Evolutionary conservation across 1,284 basidiomycete genomes (phyloP).

Genomic region (Malassezia nana): DNA sequence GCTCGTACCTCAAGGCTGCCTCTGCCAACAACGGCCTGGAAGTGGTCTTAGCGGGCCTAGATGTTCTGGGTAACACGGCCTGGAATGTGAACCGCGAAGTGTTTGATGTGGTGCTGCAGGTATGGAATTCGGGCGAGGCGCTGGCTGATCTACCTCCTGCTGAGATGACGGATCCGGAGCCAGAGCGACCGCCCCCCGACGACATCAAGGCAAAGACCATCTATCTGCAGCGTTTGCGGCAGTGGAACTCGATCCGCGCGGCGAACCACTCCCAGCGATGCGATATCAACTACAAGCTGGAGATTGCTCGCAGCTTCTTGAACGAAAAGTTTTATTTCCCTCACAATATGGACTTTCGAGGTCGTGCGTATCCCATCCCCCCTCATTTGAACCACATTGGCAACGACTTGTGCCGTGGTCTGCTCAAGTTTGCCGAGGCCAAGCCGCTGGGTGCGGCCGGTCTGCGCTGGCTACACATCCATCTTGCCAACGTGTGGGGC

Average conservation of each 20-base stretch:
- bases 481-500: conserved; percentile 83
- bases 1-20: conserved; percentile 67
- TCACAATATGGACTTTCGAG: conserved; percentile 96
- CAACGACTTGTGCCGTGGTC: conserved; percentile 81
- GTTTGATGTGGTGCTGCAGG: conserved; percentile 62
- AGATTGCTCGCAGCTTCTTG: conserved; percentile 83
- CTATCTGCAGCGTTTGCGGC: conserved; percentile 59
- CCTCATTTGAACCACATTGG: conserved; percentile 93
- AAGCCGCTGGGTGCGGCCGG: conserved; percentile 73
- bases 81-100: conserved; percentile 77
- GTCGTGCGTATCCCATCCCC: conserved; percentile 91
- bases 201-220: conserved; percentile 61
- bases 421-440: conserved; percentile 72
- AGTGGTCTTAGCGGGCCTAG: conserved; percentile 74
- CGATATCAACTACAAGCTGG: conserved; percentile 90
- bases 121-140: conserved; percentile 64
- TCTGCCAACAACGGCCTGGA: conserved; percentile 68
- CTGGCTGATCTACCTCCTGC: conserved; percentile 50
- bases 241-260: conserved; percentile 49
- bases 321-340: conserved; percentile 83
- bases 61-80: conserved; percentile 78
- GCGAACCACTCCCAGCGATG: conserved; percentile 71
- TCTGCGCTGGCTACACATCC: conserved; percentile 77
- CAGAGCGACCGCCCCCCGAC: conserved; percentile 58
- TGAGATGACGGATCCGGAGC: conserved; percentile 48